phyloP scores from a whole-genome alignment of 75 land plant species.

The Cupressus sempervirens region DNA sequence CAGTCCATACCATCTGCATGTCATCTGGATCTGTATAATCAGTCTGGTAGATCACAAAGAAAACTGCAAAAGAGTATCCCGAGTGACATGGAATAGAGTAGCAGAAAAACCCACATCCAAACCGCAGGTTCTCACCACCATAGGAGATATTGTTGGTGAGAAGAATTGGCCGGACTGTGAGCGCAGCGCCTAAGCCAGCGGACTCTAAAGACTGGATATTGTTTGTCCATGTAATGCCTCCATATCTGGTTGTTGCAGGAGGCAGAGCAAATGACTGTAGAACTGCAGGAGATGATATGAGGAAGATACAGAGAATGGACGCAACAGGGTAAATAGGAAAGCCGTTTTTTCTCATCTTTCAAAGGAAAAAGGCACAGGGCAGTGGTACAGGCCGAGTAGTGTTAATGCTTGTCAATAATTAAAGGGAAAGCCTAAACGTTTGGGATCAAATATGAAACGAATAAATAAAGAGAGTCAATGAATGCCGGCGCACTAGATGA shows the following conservation, averaged over 20 bases:
- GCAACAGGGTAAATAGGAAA: too few relatives aligned
- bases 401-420: too few relatives aligned
- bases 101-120: background rate
- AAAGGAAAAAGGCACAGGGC: too few relatives aligned
- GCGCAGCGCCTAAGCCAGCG: background rate
- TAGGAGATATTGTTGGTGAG: background rate
- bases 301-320: background rate
- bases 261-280: background rate
- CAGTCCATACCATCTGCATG: conserved; percentile 28
- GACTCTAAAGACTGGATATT: background rate
- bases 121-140: background rate
- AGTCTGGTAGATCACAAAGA: background rate
- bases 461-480: too few relatives aligned
- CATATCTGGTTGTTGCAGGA: background rate
- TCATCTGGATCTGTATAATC: background rate
- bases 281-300: background rate
- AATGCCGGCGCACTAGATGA: too few relatives aligned
- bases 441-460: too few relatives aligned
- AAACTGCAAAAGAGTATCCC: background rate
- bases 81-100: background rate
- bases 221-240: background rate
- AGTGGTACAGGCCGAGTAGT: too few relatives aligned
- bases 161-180: background rate
- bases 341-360: too few relatives aligned
- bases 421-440: too few relatives aligned